Base-by-base conservation (phyloP, 2,329 filamentous ascomycete genomes). In the Raffaelea albimanens region DNA sequence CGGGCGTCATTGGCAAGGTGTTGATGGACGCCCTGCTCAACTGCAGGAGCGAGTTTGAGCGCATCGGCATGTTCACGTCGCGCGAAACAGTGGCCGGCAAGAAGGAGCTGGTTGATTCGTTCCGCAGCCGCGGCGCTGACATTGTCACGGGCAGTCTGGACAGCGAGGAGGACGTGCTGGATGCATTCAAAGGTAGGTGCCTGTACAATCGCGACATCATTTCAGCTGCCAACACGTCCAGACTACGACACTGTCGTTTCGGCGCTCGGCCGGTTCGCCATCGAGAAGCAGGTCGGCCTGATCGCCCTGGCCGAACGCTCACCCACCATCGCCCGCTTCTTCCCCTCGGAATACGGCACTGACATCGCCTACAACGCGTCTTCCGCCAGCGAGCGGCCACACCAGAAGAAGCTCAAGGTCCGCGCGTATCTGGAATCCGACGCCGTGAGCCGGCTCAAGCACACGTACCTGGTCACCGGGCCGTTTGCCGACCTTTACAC, bases 301-400 rank as follows among this genome's bases (percentile, higher is more conserved):
- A 50, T 52, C 25, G 40, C 38, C 5, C 46, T 52, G 1, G 78
- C 78, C 20, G 72, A 74, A 40, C 67, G 67, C 19, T 61, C 64
- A n/a, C 44, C 48, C 19, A 67, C 64, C 33, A 70, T 82, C 18
- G 67, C 68, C 45, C 71, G 71, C 60, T 82, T 82, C 64, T 34
- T 52, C 20, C 50, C 50, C 2, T 52, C 50, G 34, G 50, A 52
- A 39, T 52, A 45, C 21, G 50, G 50, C 14, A 52, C 48, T 22
- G 50, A 52, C 38, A 45, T 52, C 13, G 48, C 41, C 13, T 52
- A 43, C 29, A 41, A 50, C 18, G 41, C 46, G 4, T 44, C 48
- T 1, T 52, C 50, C 1, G 50, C 48, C 31, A n/a, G 16, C n/a
- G 50, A 52, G 33, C 46, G 45, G 31, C 48, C 48, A 2, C 50